Percentiles rank a stretch among this genome's conserved stretches.
Evolutionary conservation across 2,329 filamentous ascomycete species (phyloP).

Genomic region (Cladosporium sp.): DNA sequence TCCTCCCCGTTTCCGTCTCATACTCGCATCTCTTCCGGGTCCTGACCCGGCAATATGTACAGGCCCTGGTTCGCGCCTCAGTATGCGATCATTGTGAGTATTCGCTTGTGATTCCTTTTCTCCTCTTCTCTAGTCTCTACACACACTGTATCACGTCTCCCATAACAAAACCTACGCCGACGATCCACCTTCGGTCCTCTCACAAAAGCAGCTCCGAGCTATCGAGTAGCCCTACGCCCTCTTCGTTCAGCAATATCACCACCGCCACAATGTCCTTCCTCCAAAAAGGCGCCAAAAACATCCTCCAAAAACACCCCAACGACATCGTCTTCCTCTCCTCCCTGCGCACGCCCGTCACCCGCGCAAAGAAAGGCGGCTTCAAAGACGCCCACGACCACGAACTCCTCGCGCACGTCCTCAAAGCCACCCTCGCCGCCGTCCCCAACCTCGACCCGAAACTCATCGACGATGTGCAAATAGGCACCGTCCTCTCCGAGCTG

Average conservation of each 20-base stretch:
- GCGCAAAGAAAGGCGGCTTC: slow-evolving; percentile 79
- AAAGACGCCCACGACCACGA: slow-evolving; percentile 91
- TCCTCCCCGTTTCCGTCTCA: background rate
- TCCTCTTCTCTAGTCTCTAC: background rate
- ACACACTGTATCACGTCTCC: background rate
- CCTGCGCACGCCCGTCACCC: slow-evolving; percentile 84
- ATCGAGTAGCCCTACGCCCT: background rate
- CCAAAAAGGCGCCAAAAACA: slow-evolving; percentile 65
- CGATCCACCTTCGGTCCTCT: background rate
- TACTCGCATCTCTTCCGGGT: slow-evolving; percentile 7
- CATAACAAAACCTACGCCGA: background rate
- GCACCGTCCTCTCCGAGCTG: slow-evolving; percentile 86
- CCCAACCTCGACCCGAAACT: slow-evolving; percentile 69
- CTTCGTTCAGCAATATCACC: background rate
- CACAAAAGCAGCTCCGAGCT: background rate
- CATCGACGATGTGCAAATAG: slow-evolving; percentile 81
- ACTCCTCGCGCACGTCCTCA: slow-evolving; percentile 68
- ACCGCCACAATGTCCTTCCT: slow-evolving; percentile 33
- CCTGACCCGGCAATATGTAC: background rate
- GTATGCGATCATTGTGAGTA: slow-evolving; percentile 16
- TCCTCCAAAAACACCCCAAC: slow-evolving; percentile 75
- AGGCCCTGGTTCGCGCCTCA: background rate
- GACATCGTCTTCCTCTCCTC: slow-evolving; percentile 89
- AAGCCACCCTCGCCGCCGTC: slow-evolving; percentile 70
- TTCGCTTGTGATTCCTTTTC: background rate